Evolutionary conservation across 345 rosid species (phyloP), one percentile per base, ranked within the genome.

Genomic region (Bruguiera sexangula): DNA sequence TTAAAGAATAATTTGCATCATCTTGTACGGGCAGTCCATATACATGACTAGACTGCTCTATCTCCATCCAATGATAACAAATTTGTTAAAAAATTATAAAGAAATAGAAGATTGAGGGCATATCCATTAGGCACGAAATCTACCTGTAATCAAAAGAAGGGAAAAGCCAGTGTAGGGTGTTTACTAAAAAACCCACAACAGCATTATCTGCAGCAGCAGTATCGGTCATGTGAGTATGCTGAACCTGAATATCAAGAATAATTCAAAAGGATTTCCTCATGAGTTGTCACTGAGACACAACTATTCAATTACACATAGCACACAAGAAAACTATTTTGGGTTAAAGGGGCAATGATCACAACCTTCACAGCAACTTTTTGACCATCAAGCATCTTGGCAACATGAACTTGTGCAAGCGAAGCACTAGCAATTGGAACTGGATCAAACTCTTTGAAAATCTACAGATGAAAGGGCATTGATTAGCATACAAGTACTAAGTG

Each of bases 341-440:
- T 62, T 71, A 69, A 73, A 65, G 66, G 29, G 46, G 66, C 52
- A 72, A 66, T 6, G n/a, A 70, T 8, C 66, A 69, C 56, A 55
- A 95, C 99, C 99, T 92, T 95, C 73, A 92, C 97, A 58, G 97
- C 96, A 67, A 95, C 91, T 82, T 90, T 95, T 79, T 76, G 79
- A 55, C 97, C 97, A 69, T 85, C 86, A 65, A 39, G 82, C 0
- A 85, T 88, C 24, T 72, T 80, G 74, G 99, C 98, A 82, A 90
- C 88, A 87, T 95, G 99, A 81, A 95, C 98, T 90, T 95, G 98
- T 63, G 99, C 99, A 65, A 95, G 92, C 67, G 99, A 92, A 80
- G 99, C 98, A 79, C 98, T 95, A 54, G 98, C 99, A 64, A 95
- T 84, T 0, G 98, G 98, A 79, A 84, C 90, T 62, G 96, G 91